Evolutionary conservation across 2,329 filamentous ascomycete genomes (phyloP).

Genomic region (Nigrospora oryzae): DNA sequence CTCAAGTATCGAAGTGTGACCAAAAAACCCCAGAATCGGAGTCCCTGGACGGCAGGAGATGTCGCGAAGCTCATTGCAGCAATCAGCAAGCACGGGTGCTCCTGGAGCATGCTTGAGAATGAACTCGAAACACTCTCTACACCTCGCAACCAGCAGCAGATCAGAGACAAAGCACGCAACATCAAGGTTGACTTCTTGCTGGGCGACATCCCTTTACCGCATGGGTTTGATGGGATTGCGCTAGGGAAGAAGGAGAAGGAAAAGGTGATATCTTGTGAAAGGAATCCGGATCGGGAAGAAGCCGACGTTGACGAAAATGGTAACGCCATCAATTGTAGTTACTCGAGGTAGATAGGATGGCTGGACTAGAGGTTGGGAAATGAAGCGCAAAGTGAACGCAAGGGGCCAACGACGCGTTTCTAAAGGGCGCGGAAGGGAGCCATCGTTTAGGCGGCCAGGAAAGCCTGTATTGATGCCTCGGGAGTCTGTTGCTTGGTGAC

Average conservation of each 20-base stretch:
- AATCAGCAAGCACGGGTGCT: conserved; percentile 27
- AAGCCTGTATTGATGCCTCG: too few species aligned
- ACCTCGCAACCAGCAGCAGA: conserved; percentile 43
- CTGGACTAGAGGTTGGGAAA: too few species aligned
- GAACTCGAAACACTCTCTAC: conserved; percentile 27
- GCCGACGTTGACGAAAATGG: conserved; percentile 32
- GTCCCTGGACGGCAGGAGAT: conserved; percentile 35
- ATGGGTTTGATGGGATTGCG: conserved; percentile 39
- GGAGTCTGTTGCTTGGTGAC: too few species aligned
- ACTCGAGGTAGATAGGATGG: too few species aligned
- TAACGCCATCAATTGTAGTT: conserved; percentile 20
- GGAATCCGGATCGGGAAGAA: conserved; percentile 41
- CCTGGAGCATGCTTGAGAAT: conserved; percentile 29
- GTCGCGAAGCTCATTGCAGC: conserved; percentile 29
- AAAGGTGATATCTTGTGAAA: conserved; percentile 29
- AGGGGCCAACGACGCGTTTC: too few species aligned
- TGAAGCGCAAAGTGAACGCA: too few species aligned
- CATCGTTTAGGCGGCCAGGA: too few species aligned
- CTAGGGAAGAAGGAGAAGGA: conserved; percentile 41
- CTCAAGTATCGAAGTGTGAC: neutral
- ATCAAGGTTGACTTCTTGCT: conserved; percentile 44
- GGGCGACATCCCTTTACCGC: conserved; percentile 33
- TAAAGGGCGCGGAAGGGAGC: too few species aligned
- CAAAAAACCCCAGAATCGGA: conserved; percentile 22
- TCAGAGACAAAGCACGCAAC: conserved; percentile 50